phyloP scores from a whole-genome alignment of 768 basidiomycete genomes.

The Sistotremastrum niveocremeum region DNA sequence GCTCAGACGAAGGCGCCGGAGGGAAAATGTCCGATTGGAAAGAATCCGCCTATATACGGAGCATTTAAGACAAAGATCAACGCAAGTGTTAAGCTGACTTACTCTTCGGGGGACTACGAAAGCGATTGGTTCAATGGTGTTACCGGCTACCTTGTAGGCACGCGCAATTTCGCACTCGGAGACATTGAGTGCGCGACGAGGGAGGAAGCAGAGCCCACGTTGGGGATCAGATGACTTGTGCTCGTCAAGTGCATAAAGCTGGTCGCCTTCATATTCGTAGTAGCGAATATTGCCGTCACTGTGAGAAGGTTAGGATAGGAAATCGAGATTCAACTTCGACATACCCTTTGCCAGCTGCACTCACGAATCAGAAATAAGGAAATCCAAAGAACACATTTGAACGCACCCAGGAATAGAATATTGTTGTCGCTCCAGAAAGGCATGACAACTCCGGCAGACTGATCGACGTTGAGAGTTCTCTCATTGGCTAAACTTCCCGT shows the following conservation, averaged over 20 bases:
- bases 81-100: conserved; percentile 9
- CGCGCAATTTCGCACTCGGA: conserved; percentile 90
- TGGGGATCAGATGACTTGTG: conserved; percentile 87
- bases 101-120: conserved; percentile 95
- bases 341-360: conserved; percentile 75
- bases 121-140: conserved; percentile 74
- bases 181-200: conserved; percentile 79
- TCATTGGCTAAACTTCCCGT: conserved; percentile 58
- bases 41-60: conserved; percentile 52
- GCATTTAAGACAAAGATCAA: conserved; percentile 1
- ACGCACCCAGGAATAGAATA: conserved; percentile 63
- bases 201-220: conserved; percentile 94
- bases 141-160: conserved; percentile 74
- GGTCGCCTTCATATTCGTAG: conserved; percentile 88
- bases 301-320: conserved; percentile 2
- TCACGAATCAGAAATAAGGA: conserved; percentile 1
- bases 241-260: conserved; percentile 62
- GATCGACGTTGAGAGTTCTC: conserved; percentile 73
- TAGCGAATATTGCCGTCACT: conserved; percentile 97
- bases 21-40: conserved; percentile 99
- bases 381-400: background rate
- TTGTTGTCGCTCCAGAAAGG: conserved; percentile 96
- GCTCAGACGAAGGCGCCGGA: conserved; percentile 70
- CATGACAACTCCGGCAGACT: conserved; percentile 89
- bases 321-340: conserved; percentile 7